Base-by-base conservation (phyloP, 805 yeast species). In the Ogataea trehaloabstinens region DNA sequence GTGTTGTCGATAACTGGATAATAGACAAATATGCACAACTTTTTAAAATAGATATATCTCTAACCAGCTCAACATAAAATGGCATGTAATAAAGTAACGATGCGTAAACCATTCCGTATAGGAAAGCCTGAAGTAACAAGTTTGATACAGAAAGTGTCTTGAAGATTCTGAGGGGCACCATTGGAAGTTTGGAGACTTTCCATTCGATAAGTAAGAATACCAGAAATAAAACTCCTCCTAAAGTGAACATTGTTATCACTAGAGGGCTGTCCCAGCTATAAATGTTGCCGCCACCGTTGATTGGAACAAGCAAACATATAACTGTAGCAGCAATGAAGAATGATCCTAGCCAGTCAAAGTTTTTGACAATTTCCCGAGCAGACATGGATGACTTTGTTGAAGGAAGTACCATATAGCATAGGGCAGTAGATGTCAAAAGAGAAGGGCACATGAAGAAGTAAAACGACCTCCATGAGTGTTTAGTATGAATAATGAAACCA, bases 191-290 rank as follows among this genome's bases (percentile, higher is more conserved):
- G 8, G 25, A 8, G 8, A 22, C 25, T 22, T 22, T 22, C 25
- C 31, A 28, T 24, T 42, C 40, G 21, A 28, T 28, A 32, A 19
- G 8, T 6, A 39, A n/a, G 21, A 40, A 35, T 10, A 17, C 29
- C 16, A 36, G 21, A 19, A 37, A 31, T 4, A 37, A 10, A n/a
- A 37, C 35, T 6, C 28, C 29, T 2, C 40, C 40, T 15, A 38
- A 32, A 2, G 34, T 34, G 6, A 38, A 10, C 32, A 38, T 35
- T 4, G 37, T 34, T n/a, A 37, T 37, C 5, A 37, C 22, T 11
- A 7, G 24, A 5, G 35, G 24, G 12, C 31, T 24, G 19, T 37
- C 34, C 40, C 40, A 37, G 21, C 20, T 37, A 13, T 37, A 37
- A 2, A 34, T 16, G 25, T 35, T 37, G 25, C 25, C 25, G 12